phyloP scores from a whole-genome alignment of 2,329 filamentous ascomycete genomes.

The Penicillium psychrosexuale region DNA sequence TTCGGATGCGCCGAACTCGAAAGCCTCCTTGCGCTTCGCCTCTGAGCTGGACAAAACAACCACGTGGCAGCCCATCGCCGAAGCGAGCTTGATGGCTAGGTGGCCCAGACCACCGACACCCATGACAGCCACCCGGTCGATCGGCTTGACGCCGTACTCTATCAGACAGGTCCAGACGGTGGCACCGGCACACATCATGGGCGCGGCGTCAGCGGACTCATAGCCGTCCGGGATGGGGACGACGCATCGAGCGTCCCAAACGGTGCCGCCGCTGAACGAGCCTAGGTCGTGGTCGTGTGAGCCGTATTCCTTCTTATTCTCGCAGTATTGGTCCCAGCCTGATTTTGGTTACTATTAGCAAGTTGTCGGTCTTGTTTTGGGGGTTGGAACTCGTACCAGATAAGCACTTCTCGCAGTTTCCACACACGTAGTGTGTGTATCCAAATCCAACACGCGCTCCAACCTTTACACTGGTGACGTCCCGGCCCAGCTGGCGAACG shows the following conservation, averaged over 20 bases:
- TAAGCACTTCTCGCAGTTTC: conserved; percentile 36
- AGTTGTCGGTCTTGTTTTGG: background rate
- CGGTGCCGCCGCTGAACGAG: conserved; percentile 30
- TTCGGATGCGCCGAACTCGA: conserved; percentile 25
- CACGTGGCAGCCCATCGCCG: conserved; percentile 64
- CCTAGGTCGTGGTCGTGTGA: conserved; percentile 33
- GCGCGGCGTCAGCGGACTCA: conserved; percentile 30
- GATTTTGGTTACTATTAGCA: background rate
- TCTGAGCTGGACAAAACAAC: conserved; percentile 31
- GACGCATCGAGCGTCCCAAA: conserved; percentile 36
- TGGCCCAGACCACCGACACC: conserved; percentile 71
- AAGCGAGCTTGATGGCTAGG: conserved; percentile 66
- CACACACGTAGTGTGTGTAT: conserved; percentile 34
- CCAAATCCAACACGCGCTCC: conserved; percentile 40
- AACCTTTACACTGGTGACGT: conserved; percentile 47
- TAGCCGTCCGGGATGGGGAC: conserved; percentile 39
- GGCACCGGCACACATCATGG: conserved; percentile 39
- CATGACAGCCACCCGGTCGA: conserved; percentile 66
- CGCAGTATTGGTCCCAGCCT: conserved; percentile 35
- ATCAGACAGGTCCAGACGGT: conserved; percentile 57
- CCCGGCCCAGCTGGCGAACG: conserved; percentile 49
- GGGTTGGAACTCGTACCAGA: conserved; percentile 16
- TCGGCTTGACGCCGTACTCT: conserved; percentile 59
- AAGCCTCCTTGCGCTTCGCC: conserved; percentile 28
- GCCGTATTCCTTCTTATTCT: conserved; percentile 33